Evolutionary conservation across 2,329 filamentous ascomycete species (phyloP).

Genomic region (Elsinoe necatrix): DNA sequence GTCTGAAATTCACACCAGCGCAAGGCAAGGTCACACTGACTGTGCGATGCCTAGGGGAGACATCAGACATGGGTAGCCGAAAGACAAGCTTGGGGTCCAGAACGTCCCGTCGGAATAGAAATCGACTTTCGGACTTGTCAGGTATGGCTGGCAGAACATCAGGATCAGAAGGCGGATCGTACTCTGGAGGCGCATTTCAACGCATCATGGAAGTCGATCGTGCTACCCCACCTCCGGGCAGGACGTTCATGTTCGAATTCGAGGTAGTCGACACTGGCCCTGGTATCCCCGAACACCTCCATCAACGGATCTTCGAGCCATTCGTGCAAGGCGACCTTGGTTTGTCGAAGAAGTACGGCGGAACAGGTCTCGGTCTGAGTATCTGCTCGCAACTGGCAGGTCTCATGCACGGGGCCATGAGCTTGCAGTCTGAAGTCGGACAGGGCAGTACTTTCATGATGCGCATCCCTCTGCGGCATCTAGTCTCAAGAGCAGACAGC

Average conservation of each 20-base stretch:
- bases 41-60: constrained; percentile 64
- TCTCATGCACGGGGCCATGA: constrained; percentile 73
- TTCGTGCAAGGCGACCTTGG: constrained; percentile 91
- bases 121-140: constrained; percentile 19
- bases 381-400: constrained; percentile 81
- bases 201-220: constrained; percentile 33
- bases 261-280: constrained; percentile 83
- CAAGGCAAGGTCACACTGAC: constrained; percentile 67
- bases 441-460: constrained; percentile 75
- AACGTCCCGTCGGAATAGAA: constrained; percentile 25
- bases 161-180: constrained; percentile 10
- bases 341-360: constrained; percentile 80
- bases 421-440: constrained; percentile 61
- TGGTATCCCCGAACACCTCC: constrained; percentile 70
- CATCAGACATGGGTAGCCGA: constrained; percentile 37
- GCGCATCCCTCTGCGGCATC: constrained; percentile 69
- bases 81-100: constrained; percentile 35
- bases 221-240: constrained; percentile 48
- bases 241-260: constrained; percentile 71
- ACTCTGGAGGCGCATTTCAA: constrained; percentile 8
- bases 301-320: constrained; percentile 80
- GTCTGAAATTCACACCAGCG: constrained; percentile 77
- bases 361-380: constrained; percentile 77
- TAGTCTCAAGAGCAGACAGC: constrained; percentile 56
- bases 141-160: constrained; percentile 18